Percentiles rank a stretch among this genome's conserved stretches.
Conservation (phyloP, 2,329 filamentous ascomycete genomes). For the Arthrobotrys megalospora region DNA sequence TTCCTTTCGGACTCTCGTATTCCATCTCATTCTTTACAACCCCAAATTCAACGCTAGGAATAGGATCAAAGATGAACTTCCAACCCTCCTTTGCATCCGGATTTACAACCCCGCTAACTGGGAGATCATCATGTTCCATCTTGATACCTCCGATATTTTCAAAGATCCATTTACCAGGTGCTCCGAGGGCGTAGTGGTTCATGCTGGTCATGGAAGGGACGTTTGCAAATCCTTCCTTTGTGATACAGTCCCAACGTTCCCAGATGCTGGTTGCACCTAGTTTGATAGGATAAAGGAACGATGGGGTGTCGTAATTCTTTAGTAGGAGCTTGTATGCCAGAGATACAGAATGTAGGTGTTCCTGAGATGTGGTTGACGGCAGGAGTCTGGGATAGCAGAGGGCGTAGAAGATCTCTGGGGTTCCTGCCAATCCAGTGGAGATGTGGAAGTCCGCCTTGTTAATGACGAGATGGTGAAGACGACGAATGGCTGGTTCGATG, state of each 20-base stretch:
- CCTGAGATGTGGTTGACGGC: slow-evolving; percentile 1
- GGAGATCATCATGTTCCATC: slow-evolving; percentile 59
- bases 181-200: slow-evolving; percentile 71
- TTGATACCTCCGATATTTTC: slow-evolving; percentile 68
- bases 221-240: slow-evolving; percentile 70
- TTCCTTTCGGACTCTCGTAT: slow-evolving; percentile 35
- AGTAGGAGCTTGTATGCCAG: slow-evolving; percentile 70
- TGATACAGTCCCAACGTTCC: slow-evolving; percentile 72
- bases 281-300: slow-evolving; percentile 70
- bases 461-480: slow-evolving; percentile 66
- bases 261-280: slow-evolving; percentile 71
- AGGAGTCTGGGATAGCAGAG: slow-evolving; percentile 62
- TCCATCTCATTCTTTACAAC: slow-evolving; percentile 33
- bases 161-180: slow-evolving; percentile 71
- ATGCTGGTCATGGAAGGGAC: slow-evolving; percentile 71
- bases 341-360: slow-evolving; percentile 47
- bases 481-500: slow-evolving; percentile 63
- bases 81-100: slow-evolving; percentile 4
- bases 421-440: slow-evolving; percentile 69
- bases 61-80: slow-evolving; percentile 48
- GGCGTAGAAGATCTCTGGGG: slow-evolving; percentile 67
- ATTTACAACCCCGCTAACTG: slow-evolving; percentile 9
- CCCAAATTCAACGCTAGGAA: slow-evolving; percentile 42
- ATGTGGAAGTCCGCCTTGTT: slow-evolving; percentile 66
- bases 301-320: slow-evolving; percentile 68